These are phyloP conservation scores for Globisporangium sylvaticum DNA, from an alignment of 352 stramenopile species.

Conservation along the genomic window DNA sequence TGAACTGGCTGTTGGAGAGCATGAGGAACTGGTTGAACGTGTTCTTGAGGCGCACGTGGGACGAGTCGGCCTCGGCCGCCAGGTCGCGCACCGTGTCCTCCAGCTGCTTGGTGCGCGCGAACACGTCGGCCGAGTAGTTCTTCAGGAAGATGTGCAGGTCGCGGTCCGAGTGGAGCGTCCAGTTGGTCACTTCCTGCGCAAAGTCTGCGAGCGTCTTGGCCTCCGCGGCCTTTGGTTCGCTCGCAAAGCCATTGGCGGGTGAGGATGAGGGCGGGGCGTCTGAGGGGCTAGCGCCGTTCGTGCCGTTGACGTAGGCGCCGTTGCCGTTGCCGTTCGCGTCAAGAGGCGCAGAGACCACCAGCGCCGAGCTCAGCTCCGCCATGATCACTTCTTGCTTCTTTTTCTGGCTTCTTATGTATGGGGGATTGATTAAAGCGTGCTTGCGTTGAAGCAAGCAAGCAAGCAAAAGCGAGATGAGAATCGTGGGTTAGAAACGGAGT, in stretches of 20 bases:
- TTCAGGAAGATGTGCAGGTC: conserved; percentile 69
- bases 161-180: conserved; percentile 76
- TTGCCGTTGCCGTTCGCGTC: neutral
- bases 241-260: neutral
- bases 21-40: conserved; percentile 87
- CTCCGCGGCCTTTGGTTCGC: conserved; percentile 12
- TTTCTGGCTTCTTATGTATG: conserved; percentile 4
- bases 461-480: neutral
- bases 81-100: conserved; percentile 72
- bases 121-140: conserved; percentile 60
- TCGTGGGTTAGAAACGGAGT: neutral
- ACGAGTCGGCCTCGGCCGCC: conserved; percentile 54
- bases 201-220: conserved; percentile 42
- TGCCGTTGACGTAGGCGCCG: neutral
- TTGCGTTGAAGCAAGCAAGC: neutral
- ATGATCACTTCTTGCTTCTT: neutral
- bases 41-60: conserved; percentile 76
- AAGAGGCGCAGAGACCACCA: neutral
- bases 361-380: conserved; percentile 1
- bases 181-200: conserved; percentile 43
- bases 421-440: neutral
- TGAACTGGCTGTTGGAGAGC: conserved; percentile 87
- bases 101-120: conserved; percentile 65
- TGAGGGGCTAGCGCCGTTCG: neutral
- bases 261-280: neutral